A percentile compares a stretch with the other conserved stretches of the same genome.
phyloP scores from a whole-genome alignment of 345 rosid genomes.

The Barbarea vulgaris region DNA sequence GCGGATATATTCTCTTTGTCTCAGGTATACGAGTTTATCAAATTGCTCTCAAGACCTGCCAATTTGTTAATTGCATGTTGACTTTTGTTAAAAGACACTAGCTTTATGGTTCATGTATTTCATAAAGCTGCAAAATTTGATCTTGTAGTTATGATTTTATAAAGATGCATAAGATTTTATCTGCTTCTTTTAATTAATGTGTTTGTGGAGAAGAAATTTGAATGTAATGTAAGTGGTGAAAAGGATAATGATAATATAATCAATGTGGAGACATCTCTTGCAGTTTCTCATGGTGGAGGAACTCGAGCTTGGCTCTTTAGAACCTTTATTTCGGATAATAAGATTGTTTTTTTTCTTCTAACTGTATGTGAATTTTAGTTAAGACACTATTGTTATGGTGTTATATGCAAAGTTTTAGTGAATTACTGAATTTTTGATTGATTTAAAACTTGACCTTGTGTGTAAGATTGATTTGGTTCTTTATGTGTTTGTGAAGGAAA shows the following conservation, averaged over 20 bases:
- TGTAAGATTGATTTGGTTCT: neutral
- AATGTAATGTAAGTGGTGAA: conserved; percentile 35
- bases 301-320: conserved; percentile 87
- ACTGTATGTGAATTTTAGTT: no score
- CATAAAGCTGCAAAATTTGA: no score
- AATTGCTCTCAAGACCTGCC: neutral
- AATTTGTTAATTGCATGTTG: neutral
- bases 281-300: conserved; percentile 63
- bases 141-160: neutral
- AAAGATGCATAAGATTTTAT: conserved; percentile 39
- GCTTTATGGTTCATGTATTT: no score
- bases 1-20: conserved; percentile 49
- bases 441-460: no score
- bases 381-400: no score
- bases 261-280: conserved; percentile 54
- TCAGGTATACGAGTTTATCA: conserved; percentile 47
- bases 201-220: conserved; percentile 37
- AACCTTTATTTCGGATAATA: conserved; percentile 76
- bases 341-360: no score
- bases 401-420: no score
- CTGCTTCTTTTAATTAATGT: conserved; percentile 29
- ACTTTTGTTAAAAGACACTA: conserved; percentile 18
- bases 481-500: conserved; percentile 61
- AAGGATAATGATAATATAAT: conserved; percentile 42
- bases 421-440: no score